Percentiles rank a stretch among this genome's conserved stretches.
These are phyloP conservation scores for Phytopythium cucurbitacearum DNA, from an alignment of 352 stramenopile species.

Conservation along the genomic window DNA sequence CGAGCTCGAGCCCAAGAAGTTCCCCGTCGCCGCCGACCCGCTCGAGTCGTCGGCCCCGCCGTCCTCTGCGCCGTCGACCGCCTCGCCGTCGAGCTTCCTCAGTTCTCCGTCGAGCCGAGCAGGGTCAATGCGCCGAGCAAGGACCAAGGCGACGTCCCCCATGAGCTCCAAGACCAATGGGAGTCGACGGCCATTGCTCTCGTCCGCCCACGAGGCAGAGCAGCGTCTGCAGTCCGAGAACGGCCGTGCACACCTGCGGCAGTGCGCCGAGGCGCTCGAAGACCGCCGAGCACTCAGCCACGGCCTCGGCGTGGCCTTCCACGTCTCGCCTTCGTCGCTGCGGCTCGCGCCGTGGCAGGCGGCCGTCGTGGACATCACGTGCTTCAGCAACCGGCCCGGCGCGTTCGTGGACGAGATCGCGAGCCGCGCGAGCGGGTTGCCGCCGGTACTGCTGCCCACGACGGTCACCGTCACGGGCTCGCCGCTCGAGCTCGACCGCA, in stretches of 20 bases:
- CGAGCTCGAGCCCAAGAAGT: conserved; percentile 59
- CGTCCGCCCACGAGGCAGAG: conserved; percentile 31
- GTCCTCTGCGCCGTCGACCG: too few species aligned
- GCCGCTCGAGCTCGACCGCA: conserved; percentile 47
- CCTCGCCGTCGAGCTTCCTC: neutral
- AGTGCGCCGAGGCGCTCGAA: conserved; percentile 35
- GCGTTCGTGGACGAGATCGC: conserved; percentile 62
- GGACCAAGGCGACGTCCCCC: neutral
- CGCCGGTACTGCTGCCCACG: conserved; percentile 58
- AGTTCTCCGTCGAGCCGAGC: neutral
- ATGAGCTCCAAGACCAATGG: conserved; percentile 1
- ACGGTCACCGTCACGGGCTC: conserved; percentile 51
- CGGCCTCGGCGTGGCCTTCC: conserved; percentile 55
- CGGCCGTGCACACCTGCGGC: conserved; percentile 36
- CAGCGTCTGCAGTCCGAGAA: conserved; percentile 55
- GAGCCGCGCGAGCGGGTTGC: conserved; percentile 35
- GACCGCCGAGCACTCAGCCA: conserved; percentile 39
- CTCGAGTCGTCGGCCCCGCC: too few species aligned
- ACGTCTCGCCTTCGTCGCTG: conserved; percentile 22
- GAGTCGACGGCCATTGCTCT: conserved; percentile 24
- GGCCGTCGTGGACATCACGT: conserved; percentile 41
- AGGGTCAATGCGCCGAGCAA: too few species aligned
- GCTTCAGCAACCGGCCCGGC: conserved; percentile 79
- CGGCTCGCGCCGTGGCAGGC: conserved; percentile 59
- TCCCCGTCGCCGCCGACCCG: conserved; percentile 12